Conservation (phyloP, 2,329 filamentous ascomycete species). For the Xylaria multiplex region DNA sequence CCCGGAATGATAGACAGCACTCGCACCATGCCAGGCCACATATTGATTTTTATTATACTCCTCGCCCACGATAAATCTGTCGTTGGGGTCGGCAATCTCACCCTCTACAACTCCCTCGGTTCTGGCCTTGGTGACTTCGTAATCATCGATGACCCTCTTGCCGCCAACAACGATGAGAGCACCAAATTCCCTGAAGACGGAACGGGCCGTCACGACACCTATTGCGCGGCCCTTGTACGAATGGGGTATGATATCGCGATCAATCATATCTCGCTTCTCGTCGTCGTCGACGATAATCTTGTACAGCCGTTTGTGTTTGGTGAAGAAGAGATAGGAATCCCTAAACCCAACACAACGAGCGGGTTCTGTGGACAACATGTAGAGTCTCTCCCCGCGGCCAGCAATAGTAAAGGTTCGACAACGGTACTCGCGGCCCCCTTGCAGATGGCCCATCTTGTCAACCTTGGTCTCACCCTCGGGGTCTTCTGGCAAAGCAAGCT, state of each 20-base stretch:
- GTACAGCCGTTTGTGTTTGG: slow-evolving; percentile 94
- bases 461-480: slow-evolving; percentile 92
- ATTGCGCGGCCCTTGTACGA: slow-evolving; percentile 98
- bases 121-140: slow-evolving; percentile 79
- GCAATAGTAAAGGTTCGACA: slow-evolving; percentile 94
- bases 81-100: slow-evolving; percentile 89
- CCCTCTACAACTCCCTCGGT: slow-evolving; percentile 85
- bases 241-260: slow-evolving; percentile 93
- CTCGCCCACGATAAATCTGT: slow-evolving; percentile 79
- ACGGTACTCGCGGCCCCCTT: slow-evolving; percentile 88
- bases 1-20: slow-evolving; percentile 90
- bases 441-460: slow-evolving; percentile 84
- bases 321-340: slow-evolving; percentile 98
- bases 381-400: slow-evolving; percentile 83
- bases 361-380: slow-evolving; percentile 98
- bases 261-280: slow-evolving; percentile 97
- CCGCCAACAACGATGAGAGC: slow-evolving; percentile 94
- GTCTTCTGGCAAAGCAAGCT: slow-evolving; percentile 88
- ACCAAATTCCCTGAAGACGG: slow-evolving; percentile 96
- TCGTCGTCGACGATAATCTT: slow-evolving; percentile 98
- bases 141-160: slow-evolving; percentile 87
- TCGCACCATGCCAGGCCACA: slow-evolving; percentile 97
- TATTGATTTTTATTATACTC: slow-evolving; percentile 99
- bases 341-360: slow-evolving; percentile 96
- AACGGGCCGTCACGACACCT: slow-evolving; percentile 94